A percentile compares a stretch with the other conserved stretches of the same genome.
Conservation (phyloP, 306 rosid genomes). For the Inga oerstediana region DNA sequence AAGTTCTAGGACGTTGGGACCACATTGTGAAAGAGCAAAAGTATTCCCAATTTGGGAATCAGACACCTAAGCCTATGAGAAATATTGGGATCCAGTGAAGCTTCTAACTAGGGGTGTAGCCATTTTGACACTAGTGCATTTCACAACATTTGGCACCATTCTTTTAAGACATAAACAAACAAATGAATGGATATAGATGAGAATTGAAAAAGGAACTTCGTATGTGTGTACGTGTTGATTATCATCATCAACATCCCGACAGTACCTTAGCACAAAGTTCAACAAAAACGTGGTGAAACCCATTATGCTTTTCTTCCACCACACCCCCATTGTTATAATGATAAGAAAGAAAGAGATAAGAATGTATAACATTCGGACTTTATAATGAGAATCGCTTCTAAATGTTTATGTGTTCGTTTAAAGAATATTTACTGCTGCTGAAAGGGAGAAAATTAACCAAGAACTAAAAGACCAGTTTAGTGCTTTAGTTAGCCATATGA, state of each 20-base stretch:
- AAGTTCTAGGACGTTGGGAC: slow-evolving; percentile 41
- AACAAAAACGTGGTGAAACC: slow-evolving; percentile 45
- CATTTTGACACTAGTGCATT: slow-evolving; percentile 32
- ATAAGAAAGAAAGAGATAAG: slow-evolving; percentile 1
- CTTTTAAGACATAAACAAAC: slow-evolving; percentile 47
- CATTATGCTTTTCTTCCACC: slow-evolving; percentile 50
- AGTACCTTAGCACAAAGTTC: slow-evolving; percentile 62
- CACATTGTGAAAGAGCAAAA: slow-evolving; percentile 31
- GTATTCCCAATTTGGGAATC: slow-evolving; percentile 37
- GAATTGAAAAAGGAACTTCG: slow-evolving; percentile 36
- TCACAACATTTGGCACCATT: slow-evolving; percentile 42
- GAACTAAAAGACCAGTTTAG: neutral
- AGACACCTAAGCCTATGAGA: slow-evolving; percentile 36
- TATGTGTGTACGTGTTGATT: slow-evolving; percentile 44
- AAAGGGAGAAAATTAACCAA: neutral
- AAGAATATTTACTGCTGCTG: neutral
- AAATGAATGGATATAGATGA: slow-evolving; percentile 32
- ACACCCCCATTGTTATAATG: slow-evolving; percentile 64
- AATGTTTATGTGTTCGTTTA: neutral
- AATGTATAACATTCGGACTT: neutral
- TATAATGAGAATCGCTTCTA: neutral
- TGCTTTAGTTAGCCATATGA: neutral
- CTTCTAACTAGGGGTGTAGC: slow-evolving; percentile 43
- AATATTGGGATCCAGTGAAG: slow-evolving; percentile 35
- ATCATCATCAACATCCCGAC: slow-evolving; percentile 47